These are phyloP conservation scores for Aureobasidium sp. DNA, from an alignment of 2,329 filamentous ascomycete genomes.

Conservation along the genomic window DNA sequence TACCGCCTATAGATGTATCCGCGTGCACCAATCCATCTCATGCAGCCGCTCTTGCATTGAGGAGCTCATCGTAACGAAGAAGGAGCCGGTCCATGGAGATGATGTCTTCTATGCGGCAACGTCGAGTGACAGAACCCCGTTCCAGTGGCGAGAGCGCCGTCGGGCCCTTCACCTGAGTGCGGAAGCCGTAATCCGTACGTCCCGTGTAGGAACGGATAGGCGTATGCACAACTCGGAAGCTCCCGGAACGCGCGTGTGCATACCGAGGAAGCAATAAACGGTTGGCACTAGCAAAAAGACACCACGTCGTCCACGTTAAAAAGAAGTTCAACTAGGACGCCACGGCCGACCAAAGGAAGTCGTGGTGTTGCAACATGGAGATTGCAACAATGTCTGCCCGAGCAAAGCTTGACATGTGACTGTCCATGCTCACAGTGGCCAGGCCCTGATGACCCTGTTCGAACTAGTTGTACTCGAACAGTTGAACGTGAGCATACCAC, in stretches of 20 bases:
- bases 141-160: neutral
- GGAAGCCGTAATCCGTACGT: neutral
- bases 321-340: neutral
- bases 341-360: neutral
- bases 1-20: neutral
- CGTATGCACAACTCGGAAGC: neutral
- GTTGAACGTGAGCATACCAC: neutral
- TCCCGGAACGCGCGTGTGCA: neutral
- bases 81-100: neutral
- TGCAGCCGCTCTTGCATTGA: neutral
- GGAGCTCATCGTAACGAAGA: neutral
- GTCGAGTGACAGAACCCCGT: neutral
- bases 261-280: neutral
- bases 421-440: neutral
- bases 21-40: neutral
- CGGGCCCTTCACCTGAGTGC: neutral
- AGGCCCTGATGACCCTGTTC: neutral
- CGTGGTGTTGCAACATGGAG: neutral
- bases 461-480: neutral
- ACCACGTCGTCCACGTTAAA: neutral
- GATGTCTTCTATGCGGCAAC: neutral
- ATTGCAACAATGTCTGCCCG: neutral
- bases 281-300: conserved; percentile 2
- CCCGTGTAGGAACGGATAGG: neutral
- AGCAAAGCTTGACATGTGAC: neutral